These are phyloP conservation scores for Clavispora asparagi DNA, from an alignment of 805 yeast genomes.

Conservation along the genomic window DNA sequence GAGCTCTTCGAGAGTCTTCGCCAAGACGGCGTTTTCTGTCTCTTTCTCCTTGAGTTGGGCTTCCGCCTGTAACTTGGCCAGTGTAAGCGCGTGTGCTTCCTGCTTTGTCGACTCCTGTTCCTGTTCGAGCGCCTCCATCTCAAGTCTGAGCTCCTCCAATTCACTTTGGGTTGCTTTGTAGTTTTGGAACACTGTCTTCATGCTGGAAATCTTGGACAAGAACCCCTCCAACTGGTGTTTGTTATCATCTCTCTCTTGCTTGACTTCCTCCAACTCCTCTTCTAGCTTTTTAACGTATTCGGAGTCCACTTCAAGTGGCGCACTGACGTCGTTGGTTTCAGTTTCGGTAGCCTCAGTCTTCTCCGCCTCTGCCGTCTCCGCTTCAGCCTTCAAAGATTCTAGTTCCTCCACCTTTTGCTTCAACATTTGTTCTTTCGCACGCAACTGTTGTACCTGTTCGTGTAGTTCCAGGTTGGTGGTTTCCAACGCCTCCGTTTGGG, in stretches of 20 bases:
- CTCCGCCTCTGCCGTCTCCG: neutral
- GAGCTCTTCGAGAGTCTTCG: constrained; percentile 11
- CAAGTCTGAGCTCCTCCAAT: constrained; percentile 44
- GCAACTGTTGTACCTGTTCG: neutral
- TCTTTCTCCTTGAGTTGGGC: constrained; percentile 9
- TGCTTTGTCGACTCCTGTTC: constrained; percentile 23
- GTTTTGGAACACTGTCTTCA: constrained; percentile 67
- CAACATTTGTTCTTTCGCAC: neutral
- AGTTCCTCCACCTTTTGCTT: neutral
- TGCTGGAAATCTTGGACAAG: constrained; percentile 58
- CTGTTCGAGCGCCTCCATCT: constrained; percentile 19
- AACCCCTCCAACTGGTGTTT: constrained; percentile 59
- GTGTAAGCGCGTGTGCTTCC: constrained; percentile 14
- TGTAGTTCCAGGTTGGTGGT: neutral
- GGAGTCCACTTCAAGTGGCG: neutral
- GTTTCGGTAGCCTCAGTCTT: neutral
- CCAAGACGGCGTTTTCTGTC: constrained; percentile 4
- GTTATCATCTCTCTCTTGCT: constrained; percentile 48
- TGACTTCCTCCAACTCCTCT: constrained; percentile 8
- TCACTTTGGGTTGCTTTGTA: constrained; percentile 69
- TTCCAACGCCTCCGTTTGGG: neutral
- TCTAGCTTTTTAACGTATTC: constrained; percentile 3
- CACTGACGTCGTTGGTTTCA: neutral
- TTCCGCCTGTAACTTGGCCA: constrained; percentile 2
- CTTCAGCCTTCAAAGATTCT: neutral